Percentiles rank a stretch among this genome's conserved stretches.
Evolutionary conservation across 2,329 filamentous ascomycete genomes (phyloP).

Genomic region (Aspergillus viridinutans): DNA sequence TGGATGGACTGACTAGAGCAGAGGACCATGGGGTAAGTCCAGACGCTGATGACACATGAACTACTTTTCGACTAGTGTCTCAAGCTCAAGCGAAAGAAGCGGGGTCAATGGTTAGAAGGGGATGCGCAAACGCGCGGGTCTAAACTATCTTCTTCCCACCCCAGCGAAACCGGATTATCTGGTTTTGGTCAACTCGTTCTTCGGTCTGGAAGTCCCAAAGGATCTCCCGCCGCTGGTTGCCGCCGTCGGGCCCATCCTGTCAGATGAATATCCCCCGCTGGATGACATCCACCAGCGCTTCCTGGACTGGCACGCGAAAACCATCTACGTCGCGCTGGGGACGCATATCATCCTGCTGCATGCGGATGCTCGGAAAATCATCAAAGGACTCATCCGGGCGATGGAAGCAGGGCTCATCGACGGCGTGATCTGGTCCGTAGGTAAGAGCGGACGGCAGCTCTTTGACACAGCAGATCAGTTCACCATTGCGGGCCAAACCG

Average conservation of each 20-base stretch:
- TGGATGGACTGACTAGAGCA: too few relatives aligned
- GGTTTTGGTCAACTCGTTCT: constrained; percentile 44
- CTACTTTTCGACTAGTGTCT: too few relatives aligned
- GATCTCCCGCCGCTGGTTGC: constrained; percentile 41
- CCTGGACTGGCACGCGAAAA: constrained; percentile 25
- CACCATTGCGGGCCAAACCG: not conserved
- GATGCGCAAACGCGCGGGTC: constrained; percentile 34
- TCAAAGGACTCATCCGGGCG: constrained; percentile 24
- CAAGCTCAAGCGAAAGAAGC: too few relatives aligned
- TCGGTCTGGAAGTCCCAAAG: constrained; percentile 40
- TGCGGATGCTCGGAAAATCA: constrained; percentile 28
- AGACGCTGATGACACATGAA: too few relatives aligned
- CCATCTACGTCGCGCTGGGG: constrained; percentile 41
- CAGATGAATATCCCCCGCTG: constrained; percentile 32
- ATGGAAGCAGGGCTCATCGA: constrained; percentile 25
- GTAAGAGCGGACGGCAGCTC: constrained; percentile 17
- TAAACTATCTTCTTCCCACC: constrained; percentile 26
- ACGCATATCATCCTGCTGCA: constrained; percentile 38
- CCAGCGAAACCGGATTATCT: constrained; percentile 40
- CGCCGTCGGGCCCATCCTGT: constrained; percentile 40
- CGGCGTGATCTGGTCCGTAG: constrained; percentile 40
- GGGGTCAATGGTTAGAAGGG: too few relatives aligned
- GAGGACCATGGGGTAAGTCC: too few relatives aligned
- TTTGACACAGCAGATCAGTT: constrained; percentile 4
- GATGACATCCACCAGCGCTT: constrained; percentile 26